Base-by-base conservation (phyloP, 31 red algal genomes). In the Odonthalia washingtoniensis region DNA sequence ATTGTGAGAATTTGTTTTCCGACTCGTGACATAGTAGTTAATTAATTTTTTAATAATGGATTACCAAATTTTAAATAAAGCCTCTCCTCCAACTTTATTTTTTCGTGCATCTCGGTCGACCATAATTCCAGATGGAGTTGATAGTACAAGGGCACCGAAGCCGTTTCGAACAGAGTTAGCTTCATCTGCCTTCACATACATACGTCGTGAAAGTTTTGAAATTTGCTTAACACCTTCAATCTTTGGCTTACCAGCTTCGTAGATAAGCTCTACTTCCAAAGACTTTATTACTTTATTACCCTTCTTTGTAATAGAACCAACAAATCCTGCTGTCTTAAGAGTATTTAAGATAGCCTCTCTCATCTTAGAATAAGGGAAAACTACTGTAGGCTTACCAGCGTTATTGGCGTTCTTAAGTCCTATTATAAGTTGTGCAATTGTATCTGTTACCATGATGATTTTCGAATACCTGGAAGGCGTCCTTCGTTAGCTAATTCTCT, bases 61-160 rank as follows among this genome's bases (percentile, higher is more conserved):
- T 67, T 43, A 75, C 72, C 72, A 75, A 43, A 75, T 43, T 30
- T 28, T 43, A 43, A 43, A 37, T 37, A 75, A 39, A 28, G 38
- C 72, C 39, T 75, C 72, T 37, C 72, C 72, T 28, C 72, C 72
- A 40, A 75, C 31, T 41, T 75, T 75, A 38, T 37, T 43, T 41
- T 35, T 43, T 28, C 72, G 72, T 75, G 72, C 72, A 28, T 37
- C 72, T 30, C 34, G 38, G 26, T 75, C 72, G 27, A 39, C 39
- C 72, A 75, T 75, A 37, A 75, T 28, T 28, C 72, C 72, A 38
- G 31, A 28, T 28, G 72, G 40, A 41, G 72, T 75, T 30, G 72
- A 41, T 28, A 75, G 26, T 28, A 75, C 40, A 28, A 75, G 31
- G 33, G 31, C 26, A 37, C 72, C 72, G 27, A 40, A 41, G 27